Base-by-base conservation (phyloP, 352 stramenopile species). In the Globisporangium recalcitrans region DNA sequence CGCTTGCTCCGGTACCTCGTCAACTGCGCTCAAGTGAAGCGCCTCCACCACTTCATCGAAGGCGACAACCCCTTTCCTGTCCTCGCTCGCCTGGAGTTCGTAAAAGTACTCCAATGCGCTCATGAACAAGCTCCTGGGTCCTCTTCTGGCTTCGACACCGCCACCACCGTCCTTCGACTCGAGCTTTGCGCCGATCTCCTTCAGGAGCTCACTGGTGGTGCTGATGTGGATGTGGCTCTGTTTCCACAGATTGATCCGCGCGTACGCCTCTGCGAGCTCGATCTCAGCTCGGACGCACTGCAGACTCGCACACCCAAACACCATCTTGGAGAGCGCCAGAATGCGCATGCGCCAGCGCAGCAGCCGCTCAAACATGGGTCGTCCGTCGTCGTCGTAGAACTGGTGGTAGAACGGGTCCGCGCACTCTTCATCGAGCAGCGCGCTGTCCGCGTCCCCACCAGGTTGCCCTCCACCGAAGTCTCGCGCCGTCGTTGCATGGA, bases 161-260 rank as follows among this genome's bases (percentile, higher is more conserved):
- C 4, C 36, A 21, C 36, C 36, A 8, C 3, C 10, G 19, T 27
- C 22, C 7, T 36, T 13, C n/a, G 47, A 16, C 6, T 52, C 26
- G 9, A 52, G 40, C 21, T 59, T 46, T 0, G 59, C 49, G 3
- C 74, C 66, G n/a, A 80, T 47, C 8, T 70, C 59, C 42, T 69
- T 68, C 22, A 91, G 65, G 4, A 88, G 34, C 32, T 69, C 73
- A 13, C 69, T 71, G 4, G 73, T 73, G 14, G 62, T 61, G 7
- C 66, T 67, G 5, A 72, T 60, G 38, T 91, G 82, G 6, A 73
- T 40, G 38, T 88, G 70, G 0, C 73, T 78, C 44, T 91, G 82
- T 48, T 91, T 90, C 82, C 82, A 90, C 13, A 91, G 70, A 44
- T 80, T 85, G 38, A 88, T 56, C 0, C 76, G 67, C 4, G 78